Base-by-base conservation (phyloP, 192 early-diverging fungal genomes). In the Mortierella antarctica region DNA sequence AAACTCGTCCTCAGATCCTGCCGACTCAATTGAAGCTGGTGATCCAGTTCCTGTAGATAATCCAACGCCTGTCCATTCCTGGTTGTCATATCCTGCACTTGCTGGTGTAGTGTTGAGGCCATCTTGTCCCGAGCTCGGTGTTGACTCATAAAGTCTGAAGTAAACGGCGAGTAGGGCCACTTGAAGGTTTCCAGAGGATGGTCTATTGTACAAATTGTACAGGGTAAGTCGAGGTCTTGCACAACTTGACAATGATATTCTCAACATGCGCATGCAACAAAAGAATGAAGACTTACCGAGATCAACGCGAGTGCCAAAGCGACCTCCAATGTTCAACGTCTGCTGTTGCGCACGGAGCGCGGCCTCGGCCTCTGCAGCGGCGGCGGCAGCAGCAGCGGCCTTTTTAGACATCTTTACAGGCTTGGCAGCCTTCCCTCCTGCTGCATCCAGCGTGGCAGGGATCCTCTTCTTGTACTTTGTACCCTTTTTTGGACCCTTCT, bases 121-220 rank as follows among this genome's bases (percentile, higher is more conserved):
- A 80, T 63, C 20, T 51, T 67, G 57, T 67, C 40, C n/a, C 77
- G 48, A 5, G 59, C 57, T 2, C 17, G 48, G 44, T 80, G 77
- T 18, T 72, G 77, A 8, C 50, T 17, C 40, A 63, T 71, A 61
- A 80, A 80, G 20, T 80, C 77, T 4, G 70, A 5, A 20, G 77
- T 80, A 41, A 80, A 80, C 1, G 77, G 77, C 47, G 77, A 80
- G 53, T 80, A 80, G 0, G 77, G 77, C 77, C 77, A 80, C 50
- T 65, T 71, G 57, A 80, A 80, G 11, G 77, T 54, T 56, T 80
- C 60, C 7, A 80, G 65, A 3, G 77, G 77, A 8, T 68, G 65
- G 15, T 80, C 77, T 80, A 57, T 5, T n/a, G 23, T 14, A 39
- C 8, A 56, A 31, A 42, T 20, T 49, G 10, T 23, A 54, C n/a